phyloP scores from a whole-genome alignment of 1,284 basidiomycete genomes.

The Coniferiporia weirii region DNA sequence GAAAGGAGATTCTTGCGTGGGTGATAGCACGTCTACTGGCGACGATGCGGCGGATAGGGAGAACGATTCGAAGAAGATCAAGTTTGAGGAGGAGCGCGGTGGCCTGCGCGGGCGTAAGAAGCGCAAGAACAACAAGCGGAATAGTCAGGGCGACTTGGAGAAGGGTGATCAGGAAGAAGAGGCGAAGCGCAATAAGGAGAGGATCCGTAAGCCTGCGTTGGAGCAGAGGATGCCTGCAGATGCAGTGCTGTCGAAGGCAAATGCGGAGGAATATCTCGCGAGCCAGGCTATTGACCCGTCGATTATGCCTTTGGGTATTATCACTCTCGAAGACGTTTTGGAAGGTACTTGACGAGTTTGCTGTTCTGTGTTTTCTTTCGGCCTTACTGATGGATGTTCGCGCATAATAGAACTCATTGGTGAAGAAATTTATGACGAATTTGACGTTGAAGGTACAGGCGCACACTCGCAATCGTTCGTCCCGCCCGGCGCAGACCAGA shows the following conservation, averaged over 20 bases:
- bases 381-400: conserved; percentile 2
- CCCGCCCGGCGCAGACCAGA: conserved; percentile 32
- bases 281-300: conserved; percentile 69
- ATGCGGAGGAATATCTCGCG: conserved; percentile 64
- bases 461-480: conserved; percentile 50
- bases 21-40: neutral
- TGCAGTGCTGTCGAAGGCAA: conserved; percentile 67
- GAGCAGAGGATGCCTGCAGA: conserved; percentile 85
- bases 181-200: conserved; percentile 26
- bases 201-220: conserved; percentile 34
- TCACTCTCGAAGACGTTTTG: conserved; percentile 88
- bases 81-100: neutral
- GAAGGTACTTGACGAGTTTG: conserved; percentile 50
- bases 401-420: conserved; percentile 67
- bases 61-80: conserved; percentile 6
- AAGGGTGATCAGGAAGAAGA: conserved; percentile 19
- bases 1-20: neutral
- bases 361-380: too few species aligned
- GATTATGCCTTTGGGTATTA: conserved; percentile 83
- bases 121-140: neutral
- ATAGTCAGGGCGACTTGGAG: conserved; percentile 10
- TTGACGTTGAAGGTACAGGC: conserved; percentile 67
- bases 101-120: neutral
- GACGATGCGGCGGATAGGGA: neutral
- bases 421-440: conserved; percentile 88